These are phyloP conservation scores for Cyclanthera cordifolia DNA, from an alignment of 306 rosid genomes.

Conservation along the genomic window DNA sequence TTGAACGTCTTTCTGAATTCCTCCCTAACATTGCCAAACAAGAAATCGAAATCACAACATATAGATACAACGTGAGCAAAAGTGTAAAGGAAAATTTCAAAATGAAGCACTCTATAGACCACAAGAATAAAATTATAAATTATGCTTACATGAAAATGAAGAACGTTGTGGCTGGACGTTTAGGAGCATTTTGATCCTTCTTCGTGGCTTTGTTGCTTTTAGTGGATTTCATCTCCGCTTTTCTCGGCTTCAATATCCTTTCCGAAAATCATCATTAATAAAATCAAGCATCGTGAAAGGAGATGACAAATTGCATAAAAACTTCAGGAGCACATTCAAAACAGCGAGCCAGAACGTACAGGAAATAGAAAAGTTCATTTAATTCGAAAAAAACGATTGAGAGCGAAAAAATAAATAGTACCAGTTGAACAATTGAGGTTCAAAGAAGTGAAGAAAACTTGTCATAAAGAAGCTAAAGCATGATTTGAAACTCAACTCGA, in stretches of 20 bases:
- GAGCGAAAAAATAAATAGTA: background rate
- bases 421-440: no score
- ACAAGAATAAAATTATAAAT: background rate
- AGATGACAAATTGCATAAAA: background rate
- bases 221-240: constrained; percentile 17
- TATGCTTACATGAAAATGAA: constrained; percentile 25
- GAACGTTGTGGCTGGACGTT: constrained; percentile 28
- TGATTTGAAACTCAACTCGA: background rate
- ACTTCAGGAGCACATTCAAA: constrained; percentile 1
- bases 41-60: background rate
- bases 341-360: background rate
- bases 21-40: constrained; percentile 22
- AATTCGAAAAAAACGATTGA: background rate
- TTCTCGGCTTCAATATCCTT: constrained; percentile 23
- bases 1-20: constrained; percentile 27
- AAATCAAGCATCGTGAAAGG: background rate
- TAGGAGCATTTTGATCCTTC: constrained; percentile 28
- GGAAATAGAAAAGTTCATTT: background rate
- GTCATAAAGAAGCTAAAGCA: no score
- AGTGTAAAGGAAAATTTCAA: background rate
- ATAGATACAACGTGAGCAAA: background rate
- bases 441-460: no score
- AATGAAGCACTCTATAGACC: background rate
- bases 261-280: background rate
- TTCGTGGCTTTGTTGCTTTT: constrained; percentile 19